Evolutionary conservation across 768 basidiomycete genomes (phyloP), one percentile per base, ranked within the genome.

Genomic region (Hypsizygus marmoreus): DNA sequence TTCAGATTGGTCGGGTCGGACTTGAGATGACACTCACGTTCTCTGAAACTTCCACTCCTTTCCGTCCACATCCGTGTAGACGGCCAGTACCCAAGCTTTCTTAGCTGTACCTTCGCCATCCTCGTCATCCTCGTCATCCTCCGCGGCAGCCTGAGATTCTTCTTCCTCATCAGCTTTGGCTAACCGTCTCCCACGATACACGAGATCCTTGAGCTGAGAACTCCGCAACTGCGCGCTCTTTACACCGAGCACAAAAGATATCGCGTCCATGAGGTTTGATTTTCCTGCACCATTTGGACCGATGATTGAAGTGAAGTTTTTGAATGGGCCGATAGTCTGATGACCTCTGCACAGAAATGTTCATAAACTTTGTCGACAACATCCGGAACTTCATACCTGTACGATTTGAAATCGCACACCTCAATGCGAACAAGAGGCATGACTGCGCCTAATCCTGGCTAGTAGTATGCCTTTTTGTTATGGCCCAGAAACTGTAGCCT

Each of bases 231-330:
- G 92, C 2, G 86, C 88, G 50, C 91, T 94, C 73, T 95, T 93
- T 22, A 98, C 88, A 23, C 97, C 97, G 5, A 99, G 84, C 7
- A 98, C 97, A 63, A 99, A 98, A 3, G 97, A 98, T 54, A 99
- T 97, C 40, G 97, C 97, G 63, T 99, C 97, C 97, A 98, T 98
- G 45, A 98, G 82, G 65, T 99, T 99, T 8, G 93, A 95, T 64
- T 99, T 98, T 49, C 97, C 97, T 1, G 95, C 93, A 46, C 97
- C 95, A 86, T 99, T 98, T 26, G 97, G 95, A 16, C 97, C 97
- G 57, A 99, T 97, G 43, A 97, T 79, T 9, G 92, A 95, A 0
- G 95, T 95, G 69, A 99, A 99, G 59, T 86, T 84, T 70, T 80
- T 83, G 72, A 95, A 94, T 1, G 93, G 93, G 1, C 93, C 94